Evolutionary conservation across 768 basidiomycete species (phyloP).

Genomic region (Russula olivacea): DNA sequence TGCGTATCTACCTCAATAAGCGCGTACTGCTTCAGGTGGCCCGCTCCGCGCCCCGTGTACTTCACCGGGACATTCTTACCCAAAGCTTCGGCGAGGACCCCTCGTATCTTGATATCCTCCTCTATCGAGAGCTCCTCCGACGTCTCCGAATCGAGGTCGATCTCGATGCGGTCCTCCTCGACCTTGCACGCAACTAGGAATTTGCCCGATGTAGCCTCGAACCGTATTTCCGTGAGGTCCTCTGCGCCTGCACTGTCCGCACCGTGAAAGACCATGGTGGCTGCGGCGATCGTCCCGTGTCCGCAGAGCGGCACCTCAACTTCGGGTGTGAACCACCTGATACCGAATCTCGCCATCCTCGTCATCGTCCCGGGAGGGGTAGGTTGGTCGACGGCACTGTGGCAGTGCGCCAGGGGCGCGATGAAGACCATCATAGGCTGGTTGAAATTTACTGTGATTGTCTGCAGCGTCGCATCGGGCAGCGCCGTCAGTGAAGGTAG

Average conservation of each 20-base stretch:
- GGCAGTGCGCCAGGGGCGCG: not conserved
- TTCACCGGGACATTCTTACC: conserved; percentile 12
- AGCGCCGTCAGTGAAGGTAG: conserved; percentile 21
- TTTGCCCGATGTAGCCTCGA: conserved; percentile 8
- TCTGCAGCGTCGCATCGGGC: conserved; percentile 23
- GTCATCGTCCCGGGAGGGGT: not conserved
- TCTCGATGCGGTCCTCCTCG: conserved; percentile 12
- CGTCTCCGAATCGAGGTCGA: conserved; percentile 18
- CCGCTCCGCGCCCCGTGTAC: conserved; percentile 11
- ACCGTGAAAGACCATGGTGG: conserved; percentile 13
- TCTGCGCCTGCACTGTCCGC: not conserved
- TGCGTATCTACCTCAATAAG: conserved; percentile 28
- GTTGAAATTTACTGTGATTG: conserved; percentile 26
- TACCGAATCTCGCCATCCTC: conserved; percentile 15
- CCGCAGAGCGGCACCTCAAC: conserved; percentile 31
- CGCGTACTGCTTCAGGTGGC: conserved; percentile 14
- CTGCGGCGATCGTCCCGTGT: conserved; percentile 33
- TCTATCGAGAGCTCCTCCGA: conserved; percentile 1
- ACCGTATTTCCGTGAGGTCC: conserved; percentile 1
- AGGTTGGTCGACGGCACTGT: not conserved
- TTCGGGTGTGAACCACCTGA: conserved; percentile 31
- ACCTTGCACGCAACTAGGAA: conserved; percentile 12
- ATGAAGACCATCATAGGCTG: conserved; percentile 28
- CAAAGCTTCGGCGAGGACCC: conserved; percentile 2
- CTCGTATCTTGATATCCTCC: conserved; percentile 16